Evolutionary conservation across 768 basidiomycete genomes (phyloP), one percentile per base, ranked within the genome.

Genomic region (Sistotremastrum suecicum): DNA sequence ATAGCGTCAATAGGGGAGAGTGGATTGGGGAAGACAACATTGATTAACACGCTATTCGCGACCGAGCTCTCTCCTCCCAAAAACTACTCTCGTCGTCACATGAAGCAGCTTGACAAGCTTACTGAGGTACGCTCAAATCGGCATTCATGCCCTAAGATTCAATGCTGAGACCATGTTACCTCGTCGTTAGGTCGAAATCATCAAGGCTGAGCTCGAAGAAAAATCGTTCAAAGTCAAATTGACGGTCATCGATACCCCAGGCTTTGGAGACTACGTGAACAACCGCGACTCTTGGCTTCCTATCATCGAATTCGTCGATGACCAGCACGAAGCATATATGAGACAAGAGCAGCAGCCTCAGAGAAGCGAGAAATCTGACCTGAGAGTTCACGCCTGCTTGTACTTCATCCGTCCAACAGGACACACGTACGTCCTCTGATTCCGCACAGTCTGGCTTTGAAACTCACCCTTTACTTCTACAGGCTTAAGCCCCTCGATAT

Each of bases 261-360:
- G 95, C 31, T 99, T 98, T 52, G 95, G 95, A 35, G 95, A 99
- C 83, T 98, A 97, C 58, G 94, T 99, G 68, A 99, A 99, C 86
- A 99, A 99, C 76, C 79, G 89, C 47, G 95, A 98, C 64, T 92
- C 89, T 12, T 99, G 95, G 95, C 74, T 78, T 31, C 95, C 95
- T 45, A 98, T 99, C 54, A 82, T 99, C 60, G 94, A 99, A 64
- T 98, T 98, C 64, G 91, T 95, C 54, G 87, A 90, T 61, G 88
- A 90, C 71, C 87, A 90, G 66, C 88, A 90, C 60, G 88, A 94
- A 60, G 83, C 83, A 8, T 91, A 89, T 60, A 91, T 91, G 88
- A 76, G 87, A 47, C 95, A 99, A 67, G 95, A 99, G 65, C 95
- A 99, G 63, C 94, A 98, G 63, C 95, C 95, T n/a, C 80, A 89